phyloP scores from a whole-genome alignment of 441 rosid genomes.

The Adansonia gregorii region DNA sequence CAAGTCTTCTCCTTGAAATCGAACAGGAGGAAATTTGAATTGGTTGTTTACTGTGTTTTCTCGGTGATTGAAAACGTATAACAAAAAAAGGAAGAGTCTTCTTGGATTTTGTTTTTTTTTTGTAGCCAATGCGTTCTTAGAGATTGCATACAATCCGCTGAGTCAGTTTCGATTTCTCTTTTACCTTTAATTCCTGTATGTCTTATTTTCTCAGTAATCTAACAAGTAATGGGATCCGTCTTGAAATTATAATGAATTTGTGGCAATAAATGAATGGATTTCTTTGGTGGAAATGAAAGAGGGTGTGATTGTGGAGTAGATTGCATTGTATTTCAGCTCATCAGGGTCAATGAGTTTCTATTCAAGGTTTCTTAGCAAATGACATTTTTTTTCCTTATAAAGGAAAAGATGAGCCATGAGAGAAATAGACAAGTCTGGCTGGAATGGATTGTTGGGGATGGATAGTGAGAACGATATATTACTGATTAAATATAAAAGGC shows the following conservation, averaged over 20 bases:
- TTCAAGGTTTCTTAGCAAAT: neutral
- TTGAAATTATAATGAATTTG: neutral
- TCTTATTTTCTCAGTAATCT: too few relatives aligned
- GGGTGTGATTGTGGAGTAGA: neutral
- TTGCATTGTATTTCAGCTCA: neutral
- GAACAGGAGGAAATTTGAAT: too few relatives aligned
- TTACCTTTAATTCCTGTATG: neutral
- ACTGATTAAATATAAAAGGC: neutral
- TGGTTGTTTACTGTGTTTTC: too few relatives aligned
- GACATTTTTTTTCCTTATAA: neutral
- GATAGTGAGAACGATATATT: neutral
- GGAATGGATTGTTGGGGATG: too few relatives aligned
- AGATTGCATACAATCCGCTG: neutral
- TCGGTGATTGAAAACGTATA: too few relatives aligned
- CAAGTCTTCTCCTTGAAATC: too few relatives aligned
- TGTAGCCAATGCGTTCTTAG: neutral
- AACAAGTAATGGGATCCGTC: neutral
- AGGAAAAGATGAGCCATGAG: neutral
- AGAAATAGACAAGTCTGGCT: neutral
- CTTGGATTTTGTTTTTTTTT: neutral
- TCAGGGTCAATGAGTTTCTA: neutral
- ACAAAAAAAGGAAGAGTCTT: too few relatives aligned
- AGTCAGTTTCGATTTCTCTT: slow-evolving; percentile 1
- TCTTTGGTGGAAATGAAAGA: neutral
- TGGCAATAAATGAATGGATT: neutral